Evolutionary conservation across 2,329 filamentous ascomycete species (phyloP).

Genomic region (Penicillium sp.): DNA sequence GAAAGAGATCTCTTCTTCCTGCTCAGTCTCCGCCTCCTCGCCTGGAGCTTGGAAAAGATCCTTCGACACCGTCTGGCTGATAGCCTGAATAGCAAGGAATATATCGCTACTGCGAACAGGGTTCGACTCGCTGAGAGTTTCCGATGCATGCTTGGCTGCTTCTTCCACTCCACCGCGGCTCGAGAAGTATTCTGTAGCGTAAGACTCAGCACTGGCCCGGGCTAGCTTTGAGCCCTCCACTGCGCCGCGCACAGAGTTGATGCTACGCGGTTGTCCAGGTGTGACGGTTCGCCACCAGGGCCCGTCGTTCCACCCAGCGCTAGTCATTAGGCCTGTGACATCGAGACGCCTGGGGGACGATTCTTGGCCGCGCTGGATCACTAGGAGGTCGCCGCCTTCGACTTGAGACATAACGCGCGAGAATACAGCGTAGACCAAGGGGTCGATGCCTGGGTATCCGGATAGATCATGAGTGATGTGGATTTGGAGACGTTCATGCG

Average conservation of each 20-base stretch:
- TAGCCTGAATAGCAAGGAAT: constrained; percentile 91
- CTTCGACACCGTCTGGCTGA: constrained; percentile 64
- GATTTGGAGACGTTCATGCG: constrained; percentile 94
- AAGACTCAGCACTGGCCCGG: constrained; percentile 83
- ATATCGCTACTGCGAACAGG: constrained; percentile 91
- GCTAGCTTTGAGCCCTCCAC: constrained; percentile 89
- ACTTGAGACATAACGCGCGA: constrained; percentile 98
- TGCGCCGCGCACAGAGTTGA: constrained; percentile 77
- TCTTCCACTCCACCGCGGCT: constrained; percentile 75
- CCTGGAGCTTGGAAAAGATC: constrained; percentile 65
- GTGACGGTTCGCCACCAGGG: constrained; percentile 81
- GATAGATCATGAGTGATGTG: constrained; percentile 96
- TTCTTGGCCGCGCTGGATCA: constrained; percentile 91
- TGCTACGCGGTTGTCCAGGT: constrained; percentile 67
- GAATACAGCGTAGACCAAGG: constrained; percentile 88
- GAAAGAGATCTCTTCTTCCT: constrained; percentile 67
- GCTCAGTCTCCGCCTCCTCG: constrained; percentile 39
- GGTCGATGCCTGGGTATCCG: constrained; percentile 91
- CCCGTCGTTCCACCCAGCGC: constrained; percentile 79
- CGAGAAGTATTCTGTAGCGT: constrained; percentile 81
- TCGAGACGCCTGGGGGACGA: constrained; percentile 67
- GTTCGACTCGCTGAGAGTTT: constrained; percentile 79
- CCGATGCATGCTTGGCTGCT: constrained; percentile 76
- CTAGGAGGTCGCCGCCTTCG: constrained; percentile 90
- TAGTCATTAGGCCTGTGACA: constrained; percentile 32